Conservation (phyloP, 2,329 filamentous ascomycete species). For the Curvularia verruculosa region DNA sequence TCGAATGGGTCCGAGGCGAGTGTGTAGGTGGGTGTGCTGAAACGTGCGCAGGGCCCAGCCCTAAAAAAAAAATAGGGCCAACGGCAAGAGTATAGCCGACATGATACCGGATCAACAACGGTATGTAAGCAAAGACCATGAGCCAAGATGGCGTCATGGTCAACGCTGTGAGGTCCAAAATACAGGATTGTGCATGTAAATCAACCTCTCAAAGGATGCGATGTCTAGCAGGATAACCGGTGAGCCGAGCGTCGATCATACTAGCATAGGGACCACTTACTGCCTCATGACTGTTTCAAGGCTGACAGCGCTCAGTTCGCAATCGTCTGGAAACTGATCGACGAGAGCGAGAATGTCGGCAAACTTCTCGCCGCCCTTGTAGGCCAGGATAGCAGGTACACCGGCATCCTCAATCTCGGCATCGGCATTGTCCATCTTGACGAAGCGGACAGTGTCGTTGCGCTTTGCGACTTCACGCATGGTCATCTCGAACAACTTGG, state of each 20-base stretch:
- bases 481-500: slow-evolving; percentile 61
- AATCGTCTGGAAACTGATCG: slow-evolving; percentile 75
- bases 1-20: background rate
- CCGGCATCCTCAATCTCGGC: slow-evolving; percentile 92
- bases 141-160: background rate
- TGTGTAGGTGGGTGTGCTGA: background rate
- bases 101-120: background rate
- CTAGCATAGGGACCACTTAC: slow-evolving; percentile 28
- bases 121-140: background rate
- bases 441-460: slow-evolving; percentile 77
- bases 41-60: background rate
- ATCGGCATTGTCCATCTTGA: slow-evolving; percentile 88
- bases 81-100: background rate
- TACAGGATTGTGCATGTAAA: background rate
- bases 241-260: slow-evolving; percentile 30
- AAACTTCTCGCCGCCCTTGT: slow-evolving; percentile 88
- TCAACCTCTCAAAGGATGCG: slow-evolving; percentile 34
- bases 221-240: slow-evolving; percentile 27
- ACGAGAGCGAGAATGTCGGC: slow-evolving; percentile 87
- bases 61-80: background rate
- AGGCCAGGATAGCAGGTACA: slow-evolving; percentile 86
- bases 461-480: slow-evolving; percentile 74
- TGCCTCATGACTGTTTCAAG: slow-evolving; percentile 64
- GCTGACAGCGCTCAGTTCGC: slow-evolving; percentile 57
- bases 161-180: background rate